A percentile compares a stretch with the other conserved stretches of the same genome.
phyloP scores from a whole-genome alignment of 345 rosid species.

The Salix udensis region DNA sequence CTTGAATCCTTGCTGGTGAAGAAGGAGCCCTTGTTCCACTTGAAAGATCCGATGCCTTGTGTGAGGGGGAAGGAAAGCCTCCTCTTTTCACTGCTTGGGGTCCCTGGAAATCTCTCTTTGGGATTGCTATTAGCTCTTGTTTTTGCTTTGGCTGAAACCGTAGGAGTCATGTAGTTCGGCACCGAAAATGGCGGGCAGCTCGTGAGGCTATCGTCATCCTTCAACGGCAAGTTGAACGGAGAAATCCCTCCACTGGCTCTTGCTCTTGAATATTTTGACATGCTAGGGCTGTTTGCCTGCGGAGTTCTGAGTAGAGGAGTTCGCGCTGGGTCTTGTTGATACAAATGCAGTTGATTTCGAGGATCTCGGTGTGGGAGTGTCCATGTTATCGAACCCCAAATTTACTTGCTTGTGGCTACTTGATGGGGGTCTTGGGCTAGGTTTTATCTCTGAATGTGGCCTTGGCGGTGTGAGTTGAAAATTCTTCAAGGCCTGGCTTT shows the following conservation, averaged over 20 bases:
- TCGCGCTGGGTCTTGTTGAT: slow-evolving; percentile 38
- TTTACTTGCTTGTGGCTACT: slow-evolving; percentile 40
- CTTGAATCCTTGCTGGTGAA: slow-evolving; percentile 56
- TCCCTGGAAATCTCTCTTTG: slow-evolving; percentile 52
- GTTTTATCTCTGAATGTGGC: slow-evolving; percentile 44
- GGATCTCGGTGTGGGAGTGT: slow-evolving; percentile 71
- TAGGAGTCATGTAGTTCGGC: slow-evolving; percentile 88
- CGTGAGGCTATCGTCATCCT: slow-evolving; percentile 90
- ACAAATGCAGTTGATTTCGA: slow-evolving; percentile 51
- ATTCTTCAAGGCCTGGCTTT: slow-evolving; percentile 38
- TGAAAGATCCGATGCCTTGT: slow-evolving; percentile 68
- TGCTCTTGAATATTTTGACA: slow-evolving; percentile 57
- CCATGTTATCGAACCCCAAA: slow-evolving; percentile 48
- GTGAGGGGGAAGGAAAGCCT: slow-evolving; percentile 64
- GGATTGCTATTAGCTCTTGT: slow-evolving; percentile 70
- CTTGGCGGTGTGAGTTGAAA: slow-evolving; percentile 55
- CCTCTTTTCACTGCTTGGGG: slow-evolving; percentile 73
- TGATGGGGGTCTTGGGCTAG: slow-evolving; percentile 51
- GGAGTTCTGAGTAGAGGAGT: slow-evolving; percentile 45
- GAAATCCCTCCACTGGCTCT: slow-evolving; percentile 58
- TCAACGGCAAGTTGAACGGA: slow-evolving; percentile 47
- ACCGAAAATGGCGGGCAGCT: slow-evolving; percentile 89
- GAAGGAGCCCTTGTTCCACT: slow-evolving; percentile 71
- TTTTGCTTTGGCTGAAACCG: slow-evolving; percentile 79
- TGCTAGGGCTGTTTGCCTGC: slow-evolving; percentile 35